These are phyloP conservation scores for Saccharomycopsis fermentans DNA, from an alignment of 805 yeast species.

Conservation along the genomic window DNA sequence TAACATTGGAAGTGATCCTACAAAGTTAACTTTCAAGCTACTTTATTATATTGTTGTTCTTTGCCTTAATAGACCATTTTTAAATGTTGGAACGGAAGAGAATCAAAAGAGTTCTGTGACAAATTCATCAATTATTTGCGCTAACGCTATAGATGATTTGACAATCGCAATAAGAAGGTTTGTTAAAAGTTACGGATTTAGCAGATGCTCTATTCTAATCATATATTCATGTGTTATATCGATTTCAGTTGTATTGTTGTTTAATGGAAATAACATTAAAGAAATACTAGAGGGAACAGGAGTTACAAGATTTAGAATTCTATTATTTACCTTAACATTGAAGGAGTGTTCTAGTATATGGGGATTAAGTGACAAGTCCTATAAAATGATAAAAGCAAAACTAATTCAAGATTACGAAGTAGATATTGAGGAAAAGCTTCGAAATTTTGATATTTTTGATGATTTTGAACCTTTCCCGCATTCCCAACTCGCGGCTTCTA, in stretches of 20 bases:
- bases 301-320: constrained; percentile 24
- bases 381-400: constrained; percentile 30
- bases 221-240: constrained; percentile 39
- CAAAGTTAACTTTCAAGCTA: constrained; percentile 41
- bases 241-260: constrained; percentile 31
- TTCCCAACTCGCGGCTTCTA: not conserved
- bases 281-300: not conserved
- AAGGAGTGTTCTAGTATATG: constrained; percentile 35
- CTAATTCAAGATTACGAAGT: constrained; percentile 21
- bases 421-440: constrained; percentile 13
- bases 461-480: not conserved
- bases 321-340: constrained; percentile 32
- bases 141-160: constrained; percentile 34
- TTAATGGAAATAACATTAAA: constrained; percentile 19
- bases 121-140: constrained; percentile 25
- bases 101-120: not conserved
- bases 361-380: constrained; percentile 38
- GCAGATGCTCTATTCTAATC: constrained; percentile 35
- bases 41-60: constrained; percentile 48
- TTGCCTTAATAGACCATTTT: constrained; percentile 25
- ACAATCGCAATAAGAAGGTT: constrained; percentile 31
- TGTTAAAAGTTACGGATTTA: constrained; percentile 30
- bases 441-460: not conserved
- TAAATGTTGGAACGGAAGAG: not conserved
- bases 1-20: constrained; percentile 41